Evolutionary conservation across 768 basidiomycete species (phyloP), one percentile per base, ranked within the genome.

Genomic region (Calocybe indica): DNA sequence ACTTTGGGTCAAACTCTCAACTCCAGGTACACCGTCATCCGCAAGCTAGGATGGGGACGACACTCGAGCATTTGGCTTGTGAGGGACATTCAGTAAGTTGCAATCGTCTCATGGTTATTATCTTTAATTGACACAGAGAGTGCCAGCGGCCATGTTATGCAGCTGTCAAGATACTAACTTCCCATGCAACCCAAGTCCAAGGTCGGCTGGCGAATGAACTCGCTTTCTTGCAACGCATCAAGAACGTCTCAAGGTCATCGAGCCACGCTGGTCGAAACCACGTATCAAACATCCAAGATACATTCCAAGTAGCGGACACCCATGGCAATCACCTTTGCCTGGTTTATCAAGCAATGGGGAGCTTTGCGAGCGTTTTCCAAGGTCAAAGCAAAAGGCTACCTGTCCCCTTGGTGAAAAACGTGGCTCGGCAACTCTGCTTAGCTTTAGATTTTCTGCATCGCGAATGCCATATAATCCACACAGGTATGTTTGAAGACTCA

Each of bases 321-420:
- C 84, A 88, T 63, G 88, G 88, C 38, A 76, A 70, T 28, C 87
- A 90, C 64, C 82, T 90, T 53, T 89, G 87, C 73, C 85, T 90
- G 83, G 85, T 86, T 29, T 85, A 84, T 58, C 87, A 89, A 61
- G 85, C 87, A 36, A 73, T 89, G 10, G 87, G 87, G 41, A 37
- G 36, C 83, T 29, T 39, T 48, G 22, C 22, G 22, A 22, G 22
- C 22, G 22, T 1, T 22, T 22, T 40, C 47, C 34, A 32, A 28
- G 48, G 22, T 47, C 29, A 13, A 10, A 30, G 49, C 0, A 31
- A 49, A 35, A 43, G 41, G 7, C 41, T 55, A 14, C 53, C 55
- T 14, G 38, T 55, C 34, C 22, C 22, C 7, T 33, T 52, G 6
- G 46, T 49, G 15, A 55, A 55, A 34, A 15, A 8, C 10, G 42